These are phyloP conservation scores for Cnidoscolus chayamansa DNA, from an alignment of 441 rosid species.

Conservation along the genomic window DNA sequence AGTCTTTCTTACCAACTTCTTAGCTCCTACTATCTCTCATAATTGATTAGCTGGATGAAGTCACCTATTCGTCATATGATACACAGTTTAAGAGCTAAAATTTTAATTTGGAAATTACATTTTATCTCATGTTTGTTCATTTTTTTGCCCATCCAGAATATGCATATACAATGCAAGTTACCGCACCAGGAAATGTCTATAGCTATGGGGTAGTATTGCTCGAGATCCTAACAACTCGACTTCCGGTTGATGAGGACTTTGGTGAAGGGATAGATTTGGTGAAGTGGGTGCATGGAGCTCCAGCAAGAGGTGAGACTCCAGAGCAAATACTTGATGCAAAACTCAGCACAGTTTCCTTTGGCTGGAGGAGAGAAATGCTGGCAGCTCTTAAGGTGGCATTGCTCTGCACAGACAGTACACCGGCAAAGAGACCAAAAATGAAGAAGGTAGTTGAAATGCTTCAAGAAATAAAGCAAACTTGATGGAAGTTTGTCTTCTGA, in stretches of 20 bases:
- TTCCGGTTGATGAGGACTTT: constrained; percentile 85
- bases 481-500: constrained; percentile 8
- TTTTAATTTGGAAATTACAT: not conserved
- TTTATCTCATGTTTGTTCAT: not conserved
- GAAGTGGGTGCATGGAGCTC: constrained; percentile 98
- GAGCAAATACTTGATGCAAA: constrained; percentile 93
- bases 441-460: constrained; percentile 94
- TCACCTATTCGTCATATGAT: not conserved
- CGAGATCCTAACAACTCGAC: constrained; percentile 80
- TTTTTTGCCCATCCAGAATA: constrained; percentile 53
- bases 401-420: constrained; percentile 86
- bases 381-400: constrained; percentile 88
- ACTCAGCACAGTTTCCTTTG: constrained; percentile 90
- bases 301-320: constrained; percentile 87
- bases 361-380: constrained; percentile 97
- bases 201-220: constrained; percentile 93
- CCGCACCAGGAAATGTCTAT: constrained; percentile 96
- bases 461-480: constrained; percentile 68
- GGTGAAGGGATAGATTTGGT: constrained; percentile 94
- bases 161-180: constrained; percentile 98
- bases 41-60: not conserved
- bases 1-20: not conserved
- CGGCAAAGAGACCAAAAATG: constrained; percentile 96
- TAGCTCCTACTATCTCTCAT: not conserved
- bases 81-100: not conserved